Evolutionary conservation across 768 basidiomycete species (phyloP), one percentile per base, ranked within the genome.

Genomic region (Tylopilus plumbeoviolaceoides): DNA sequence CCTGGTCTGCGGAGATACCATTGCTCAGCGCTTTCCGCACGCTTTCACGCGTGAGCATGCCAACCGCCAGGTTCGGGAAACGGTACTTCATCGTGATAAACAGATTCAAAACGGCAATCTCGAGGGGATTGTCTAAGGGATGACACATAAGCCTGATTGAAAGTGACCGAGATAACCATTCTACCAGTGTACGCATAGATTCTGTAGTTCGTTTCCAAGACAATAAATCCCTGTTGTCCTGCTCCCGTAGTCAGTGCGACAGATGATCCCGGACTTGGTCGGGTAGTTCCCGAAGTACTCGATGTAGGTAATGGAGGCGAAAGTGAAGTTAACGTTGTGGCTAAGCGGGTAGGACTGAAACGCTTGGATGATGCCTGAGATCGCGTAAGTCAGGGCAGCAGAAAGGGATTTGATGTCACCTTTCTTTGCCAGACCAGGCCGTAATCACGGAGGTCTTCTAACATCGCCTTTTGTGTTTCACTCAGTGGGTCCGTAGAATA

Each of bases 191-290:
- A 99, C 5, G 97, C 97, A 68, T 98, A 99, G 57, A 99, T 74
- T 59, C 94, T 88, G 74, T 98, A 98, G 74, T 99, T 98, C 18
- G 97, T 98, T 75, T 99, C 97, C 40, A 99, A 78, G 59, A 98
- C 85, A 60, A 98, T 87, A 75, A 97, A 98, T 14, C 95, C 92
- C 68, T 95, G 84, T 64, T 84, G 77, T 30, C 80, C 78, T 42
- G 80, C 80, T 44, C 77, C 75, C 28, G 78, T 78, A 11, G 82
- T 75, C 51, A 69, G 55, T 40, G 69, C 57, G 12, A 69, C 57
- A 7, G 61, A 57, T n/a, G 65, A 47, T 33, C 38, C 59, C 7
- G 63, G 51, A 31, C 42, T 50, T 35, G 43, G 21, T 14, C 51
- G 56, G 11, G 65, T 48, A 31, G 53, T 57, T 21, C 65, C 59